These are phyloP conservation scores for Ceratocystis alfenasii DNA, from an alignment of 2,329 filamentous ascomycete species.

Conservation along the genomic window DNA sequence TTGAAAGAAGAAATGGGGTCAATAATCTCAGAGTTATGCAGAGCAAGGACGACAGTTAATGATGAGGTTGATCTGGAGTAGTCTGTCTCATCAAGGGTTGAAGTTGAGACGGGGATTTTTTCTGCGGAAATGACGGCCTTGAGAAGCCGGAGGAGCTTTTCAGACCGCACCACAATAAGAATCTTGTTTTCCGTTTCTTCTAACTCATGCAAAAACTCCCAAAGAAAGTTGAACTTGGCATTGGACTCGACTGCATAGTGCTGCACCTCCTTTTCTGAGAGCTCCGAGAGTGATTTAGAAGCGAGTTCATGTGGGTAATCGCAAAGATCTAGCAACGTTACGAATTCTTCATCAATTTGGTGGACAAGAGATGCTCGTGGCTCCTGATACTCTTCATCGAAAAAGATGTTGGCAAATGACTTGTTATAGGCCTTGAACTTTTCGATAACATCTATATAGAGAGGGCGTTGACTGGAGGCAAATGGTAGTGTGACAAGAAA, in stretches of 20 bases:
- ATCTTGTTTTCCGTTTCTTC: conserved; percentile 36
- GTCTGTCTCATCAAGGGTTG: conserved; percentile 27
- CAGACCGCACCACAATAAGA: conserved; percentile 42
- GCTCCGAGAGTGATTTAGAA: conserved; percentile 32
- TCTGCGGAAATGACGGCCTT: conserved; percentile 37
- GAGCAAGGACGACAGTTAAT: conserved; percentile 35
- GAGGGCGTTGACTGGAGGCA: conserved; percentile 39
- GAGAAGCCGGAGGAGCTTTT: conserved; percentile 41
- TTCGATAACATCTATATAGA: conserved; percentile 41
- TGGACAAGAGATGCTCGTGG: conserved; percentile 33
- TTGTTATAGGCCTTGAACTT: conserved; percentile 35
- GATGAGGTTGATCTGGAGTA: conserved; percentile 29
- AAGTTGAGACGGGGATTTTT: conserved; percentile 30
- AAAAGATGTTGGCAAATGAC: conserved; percentile 36
- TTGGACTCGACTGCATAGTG: conserved; percentile 46
- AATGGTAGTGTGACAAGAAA: conserved; percentile 47
- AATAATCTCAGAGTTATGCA: conserved; percentile 32
- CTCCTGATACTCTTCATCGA: conserved; percentile 30
- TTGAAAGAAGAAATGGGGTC: conserved; percentile 35
- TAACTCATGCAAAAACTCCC: conserved; percentile 40
- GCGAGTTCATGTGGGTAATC: conserved; percentile 44
- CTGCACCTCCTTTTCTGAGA: conserved; percentile 35
- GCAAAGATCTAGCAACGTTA: conserved; percentile 41
- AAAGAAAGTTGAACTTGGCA: conserved; percentile 48
- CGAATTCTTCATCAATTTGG: conserved; percentile 42